Conservation (phyloP, 371 early-diverging fungal species). For the Syncephalis plumigaleata region DNA sequence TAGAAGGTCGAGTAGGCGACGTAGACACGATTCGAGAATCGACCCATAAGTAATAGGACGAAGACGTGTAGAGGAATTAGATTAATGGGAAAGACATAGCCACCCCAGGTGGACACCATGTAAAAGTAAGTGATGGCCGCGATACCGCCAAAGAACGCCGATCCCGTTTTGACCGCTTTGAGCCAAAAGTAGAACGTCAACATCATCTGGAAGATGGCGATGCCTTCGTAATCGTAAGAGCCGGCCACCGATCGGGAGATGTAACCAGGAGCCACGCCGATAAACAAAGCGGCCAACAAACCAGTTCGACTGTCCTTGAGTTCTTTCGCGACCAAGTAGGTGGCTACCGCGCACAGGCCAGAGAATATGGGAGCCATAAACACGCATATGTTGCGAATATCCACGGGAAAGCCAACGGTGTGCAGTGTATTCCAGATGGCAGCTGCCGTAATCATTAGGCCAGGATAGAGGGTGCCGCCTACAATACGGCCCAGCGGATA, state of each 20-base stretch:
- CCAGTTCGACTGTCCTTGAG: constrained; percentile 83
- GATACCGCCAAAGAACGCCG: constrained; percentile 68
- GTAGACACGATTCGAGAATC: constrained; percentile 84
- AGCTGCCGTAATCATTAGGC: constrained; percentile 96
- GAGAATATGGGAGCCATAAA: constrained; percentile 94
- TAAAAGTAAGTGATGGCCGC: constrained; percentile 94
- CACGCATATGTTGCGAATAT: constrained; percentile 95
- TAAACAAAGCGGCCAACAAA: constrained; percentile 88
- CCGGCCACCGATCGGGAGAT: constrained; percentile 98
- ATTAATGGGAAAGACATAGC: constrained; percentile 98
- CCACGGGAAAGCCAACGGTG: constrained; percentile 78
- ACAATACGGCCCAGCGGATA: constrained; percentile 98
- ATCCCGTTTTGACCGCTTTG: constrained; percentile 83
- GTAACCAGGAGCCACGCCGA: constrained; percentile 96
- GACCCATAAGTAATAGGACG: constrained; percentile 87
- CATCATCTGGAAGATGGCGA: constrained; percentile 95
- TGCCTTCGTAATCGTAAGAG: constrained; percentile 98
- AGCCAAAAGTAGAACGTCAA: constrained; percentile 95
- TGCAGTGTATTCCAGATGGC: constrained; percentile 84
- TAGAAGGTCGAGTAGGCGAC: constrained; percentile 95
- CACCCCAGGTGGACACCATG: constrained; percentile 99
- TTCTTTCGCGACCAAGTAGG: constrained; percentile 83
- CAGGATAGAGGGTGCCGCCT: constrained; percentile 95
- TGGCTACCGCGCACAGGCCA: constrained; percentile 79
- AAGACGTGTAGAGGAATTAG: constrained; percentile 94